Percentiles rank a stretch among this genome's conserved stretches.
Conservation (phyloP, 495 filamentous ascomycete genomes). For the Penicillium riverlandense region DNA sequence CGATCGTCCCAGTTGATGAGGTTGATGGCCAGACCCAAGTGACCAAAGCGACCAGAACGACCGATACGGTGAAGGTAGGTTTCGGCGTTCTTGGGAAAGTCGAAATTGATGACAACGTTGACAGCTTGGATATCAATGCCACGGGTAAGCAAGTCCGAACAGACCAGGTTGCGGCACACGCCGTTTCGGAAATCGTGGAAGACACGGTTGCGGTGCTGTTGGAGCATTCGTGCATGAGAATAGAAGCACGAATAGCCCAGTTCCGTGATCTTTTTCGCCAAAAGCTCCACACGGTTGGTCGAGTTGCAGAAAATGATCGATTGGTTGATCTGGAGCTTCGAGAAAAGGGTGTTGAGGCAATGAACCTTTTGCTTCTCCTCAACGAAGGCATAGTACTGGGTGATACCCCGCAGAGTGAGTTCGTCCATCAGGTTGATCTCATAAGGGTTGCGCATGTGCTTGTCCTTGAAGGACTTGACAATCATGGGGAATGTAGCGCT, state of each 20-base stretch:
- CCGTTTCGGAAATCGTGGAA: constrained; percentile 99
- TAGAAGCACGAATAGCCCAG: constrained; percentile 99
- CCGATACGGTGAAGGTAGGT: constrained; percentile 99
- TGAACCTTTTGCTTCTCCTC: constrained; percentile 99
- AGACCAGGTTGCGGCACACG: constrained; percentile 94
- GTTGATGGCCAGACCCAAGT: constrained; percentile 96
- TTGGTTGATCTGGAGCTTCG: constrained; percentile 98
- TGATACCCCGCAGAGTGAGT: constrained; percentile 94
- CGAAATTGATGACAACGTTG: constrained; percentile 99
- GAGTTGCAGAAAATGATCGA: constrained; percentile 99
- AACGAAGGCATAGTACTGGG: constrained; percentile 98
- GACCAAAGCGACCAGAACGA: constrained; percentile 92
- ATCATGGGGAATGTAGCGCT: constrained; percentile 94
- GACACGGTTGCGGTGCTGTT: constrained; percentile 92
- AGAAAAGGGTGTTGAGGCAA: constrained; percentile 97
- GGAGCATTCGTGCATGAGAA: constrained; percentile 97
- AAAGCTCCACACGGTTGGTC: constrained; percentile 91
- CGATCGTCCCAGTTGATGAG: constrained; percentile 99
- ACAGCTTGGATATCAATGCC: constrained; percentile 99
- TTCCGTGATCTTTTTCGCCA: constrained; percentile 99
- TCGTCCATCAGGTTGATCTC: constrained; percentile 99
- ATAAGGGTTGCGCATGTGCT: constrained; percentile 91
- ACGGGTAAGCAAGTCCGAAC: constrained; percentile 93
- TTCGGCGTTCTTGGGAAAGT: constrained; percentile 99
- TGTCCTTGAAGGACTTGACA: constrained; percentile 97